phyloP scores from a whole-genome alignment of 352 stramenopile species.

The Phytophthora gonapodyides region DNA sequence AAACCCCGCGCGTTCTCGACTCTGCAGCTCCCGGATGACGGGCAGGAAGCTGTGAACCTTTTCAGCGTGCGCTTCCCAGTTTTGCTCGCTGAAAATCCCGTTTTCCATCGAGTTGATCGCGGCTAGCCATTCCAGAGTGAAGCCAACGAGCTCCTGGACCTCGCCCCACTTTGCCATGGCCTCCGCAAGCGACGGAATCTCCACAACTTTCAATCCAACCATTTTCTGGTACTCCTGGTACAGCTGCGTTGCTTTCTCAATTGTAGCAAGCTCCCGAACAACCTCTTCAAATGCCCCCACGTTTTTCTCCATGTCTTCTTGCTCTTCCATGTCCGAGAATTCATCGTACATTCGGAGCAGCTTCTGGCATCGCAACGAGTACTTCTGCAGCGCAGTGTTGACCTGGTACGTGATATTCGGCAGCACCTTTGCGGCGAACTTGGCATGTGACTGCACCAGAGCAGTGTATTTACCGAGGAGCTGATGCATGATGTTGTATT shows the following conservation, averaged over 20 bases:
- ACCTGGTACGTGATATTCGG: conserved; percentile 77
- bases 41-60: conserved; percentile 44
- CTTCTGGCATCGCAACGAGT: conserved; percentile 53
- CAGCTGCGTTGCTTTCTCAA: conserved; percentile 54
- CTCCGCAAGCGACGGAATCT: conserved; percentile 54
- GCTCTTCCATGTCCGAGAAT: conserved; percentile 42
- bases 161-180: conserved; percentile 53
- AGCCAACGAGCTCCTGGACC: conserved; percentile 57
- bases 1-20: conserved; percentile 34
- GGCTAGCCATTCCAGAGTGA: conserved; percentile 54
- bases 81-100: conserved; percentile 69
- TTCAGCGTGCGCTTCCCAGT: conserved; percentile 49
- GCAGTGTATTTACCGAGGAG: conserved; percentile 52
- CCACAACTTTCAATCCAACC: conserved; percentile 64
- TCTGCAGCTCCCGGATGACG: conserved; percentile 40
- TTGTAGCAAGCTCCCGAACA: conserved; percentile 45
- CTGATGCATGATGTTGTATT: conserved; percentile 59
- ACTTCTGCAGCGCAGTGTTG: conserved; percentile 56
- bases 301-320: conserved; percentile 68
- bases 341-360: conserved; percentile 61
- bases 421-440: conserved; percentile 69
- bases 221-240: conserved; percentile 78
- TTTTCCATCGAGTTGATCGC: conserved; percentile 61
- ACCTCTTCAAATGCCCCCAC: conserved; percentile 56
- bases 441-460: conserved; percentile 54